A percentile compares a stretch with the other conserved stretches of the same genome.
Evolutionary conservation across 2,329 filamentous ascomycete species (phyloP).

Genomic region (Colletotrichum karsti): DNA sequence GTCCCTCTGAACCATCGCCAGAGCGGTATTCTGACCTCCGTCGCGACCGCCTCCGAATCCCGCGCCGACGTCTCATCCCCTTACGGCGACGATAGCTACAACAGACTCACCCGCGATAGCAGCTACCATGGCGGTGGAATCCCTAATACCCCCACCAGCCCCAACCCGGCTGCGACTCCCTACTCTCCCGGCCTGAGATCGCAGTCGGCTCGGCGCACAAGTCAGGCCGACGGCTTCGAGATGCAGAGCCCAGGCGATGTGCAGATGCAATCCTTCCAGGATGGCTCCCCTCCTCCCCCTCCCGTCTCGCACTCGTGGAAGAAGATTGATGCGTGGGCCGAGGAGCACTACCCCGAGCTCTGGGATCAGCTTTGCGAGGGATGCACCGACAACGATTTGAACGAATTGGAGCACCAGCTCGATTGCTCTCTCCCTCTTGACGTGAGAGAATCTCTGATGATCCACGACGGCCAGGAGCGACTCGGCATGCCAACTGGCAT

Average conservation of each 20-base stretch:
- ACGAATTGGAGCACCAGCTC: slow-evolving; percentile 94
- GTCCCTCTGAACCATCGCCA: slow-evolving; percentile 82
- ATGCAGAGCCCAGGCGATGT: slow-evolving; percentile 82
- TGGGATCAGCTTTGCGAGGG: slow-evolving; percentile 93
- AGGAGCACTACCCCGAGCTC: slow-evolving; percentile 94
- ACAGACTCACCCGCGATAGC: slow-evolving; percentile 45
- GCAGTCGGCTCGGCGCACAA: slow-evolving; percentile 72
- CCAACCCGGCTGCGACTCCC: slow-evolving; percentile 68
- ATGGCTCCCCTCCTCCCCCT: slow-evolving; percentile 89
- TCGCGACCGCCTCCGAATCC: slow-evolving; percentile 90
- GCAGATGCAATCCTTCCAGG: slow-evolving; percentile 94
- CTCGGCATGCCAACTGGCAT: slow-evolving; percentile 91
- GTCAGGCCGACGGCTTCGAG: slow-evolving; percentile 73
- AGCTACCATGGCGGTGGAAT: slow-evolving; percentile 70
- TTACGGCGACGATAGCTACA: slow-evolving; percentile 75
- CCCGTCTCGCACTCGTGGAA: slow-evolving; percentile 91
- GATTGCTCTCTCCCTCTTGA: slow-evolving; percentile 95
- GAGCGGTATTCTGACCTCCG: slow-evolving; percentile 83
- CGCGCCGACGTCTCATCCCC: slow-evolving; percentile 82
- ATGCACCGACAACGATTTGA: slow-evolving; percentile 92
- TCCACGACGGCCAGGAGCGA: slow-evolving; percentile 97
- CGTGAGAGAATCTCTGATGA: slow-evolving; percentile 87
- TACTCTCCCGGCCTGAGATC: slow-evolving; percentile 93
- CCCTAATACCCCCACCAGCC: slow-evolving; percentile 56
- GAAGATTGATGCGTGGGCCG: slow-evolving; percentile 92